Conservation (phyloP, 2,329 filamentous ascomycete species). For the Chaetomiaceae sp. region DNA sequence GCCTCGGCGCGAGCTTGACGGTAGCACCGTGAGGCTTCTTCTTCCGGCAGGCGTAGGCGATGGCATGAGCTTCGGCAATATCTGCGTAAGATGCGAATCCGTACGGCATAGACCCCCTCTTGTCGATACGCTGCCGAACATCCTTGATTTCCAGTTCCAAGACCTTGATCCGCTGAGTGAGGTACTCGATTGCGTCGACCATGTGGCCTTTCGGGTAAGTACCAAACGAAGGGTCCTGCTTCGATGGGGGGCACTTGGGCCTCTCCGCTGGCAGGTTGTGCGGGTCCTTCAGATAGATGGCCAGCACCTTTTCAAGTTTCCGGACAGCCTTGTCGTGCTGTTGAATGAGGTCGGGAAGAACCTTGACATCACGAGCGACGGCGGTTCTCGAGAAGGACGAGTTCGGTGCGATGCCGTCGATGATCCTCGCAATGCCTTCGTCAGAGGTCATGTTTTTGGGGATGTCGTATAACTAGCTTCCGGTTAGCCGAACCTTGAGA, state of each 20-base stretch:
- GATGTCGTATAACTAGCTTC: conserved; percentile 72
- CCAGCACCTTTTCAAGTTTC: conserved; percentile 74
- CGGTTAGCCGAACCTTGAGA: conserved; percentile 14
- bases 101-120: conserved; percentile 81
- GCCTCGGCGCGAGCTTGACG: conserved; percentile 74
- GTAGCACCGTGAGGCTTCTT: conserved; percentile 77
- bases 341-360: conserved; percentile 78
- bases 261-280: conserved; percentile 70
- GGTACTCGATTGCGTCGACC: conserved; percentile 90
- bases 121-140: conserved; percentile 76
- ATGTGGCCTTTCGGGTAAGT: conserved; percentile 66
- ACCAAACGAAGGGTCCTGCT: conserved; percentile 66
- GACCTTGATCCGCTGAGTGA: conserved; percentile 76
- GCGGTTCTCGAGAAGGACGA: conserved; percentile 74
- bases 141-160: conserved; percentile 82
- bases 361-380: conserved; percentile 87
- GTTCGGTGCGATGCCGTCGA: conserved; percentile 73
- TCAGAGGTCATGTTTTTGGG: conserved; percentile 72
- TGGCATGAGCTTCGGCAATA: conserved; percentile 81
- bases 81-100: conserved; percentile 92
- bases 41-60: conserved; percentile 75
- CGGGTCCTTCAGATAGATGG: conserved; percentile 88
- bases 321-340: conserved; percentile 79
- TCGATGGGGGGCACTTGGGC: conserved; percentile 74
- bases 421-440: conserved; percentile 80